Percentiles rank a stretch among this genome's conserved stretches.
Evolutionary conservation across 176 grass and related monocot species (phyloP).

Genomic region (Themeda triandra): DNA sequence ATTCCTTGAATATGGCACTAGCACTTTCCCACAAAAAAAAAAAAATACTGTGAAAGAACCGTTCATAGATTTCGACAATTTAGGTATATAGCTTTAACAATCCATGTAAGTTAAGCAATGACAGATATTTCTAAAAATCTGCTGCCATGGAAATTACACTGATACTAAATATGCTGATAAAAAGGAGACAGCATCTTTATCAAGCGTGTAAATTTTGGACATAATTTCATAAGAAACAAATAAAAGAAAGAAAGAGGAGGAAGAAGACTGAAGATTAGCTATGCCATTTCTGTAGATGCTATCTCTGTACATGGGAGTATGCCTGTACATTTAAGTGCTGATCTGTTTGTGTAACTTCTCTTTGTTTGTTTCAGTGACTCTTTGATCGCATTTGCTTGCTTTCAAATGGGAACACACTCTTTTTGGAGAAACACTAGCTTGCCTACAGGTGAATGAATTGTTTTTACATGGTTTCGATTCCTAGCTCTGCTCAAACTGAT

Average conservation of each 20-base stretch:
- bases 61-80: too few relatives aligned
- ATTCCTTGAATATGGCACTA: too few relatives aligned
- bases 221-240: too few relatives aligned
- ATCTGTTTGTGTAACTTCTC: background rate
- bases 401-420: conserved; percentile 94
- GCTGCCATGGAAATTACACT: background rate
- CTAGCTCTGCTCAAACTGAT: background rate
- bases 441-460: conserved; percentile 72
- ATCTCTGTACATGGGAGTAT: background rate
- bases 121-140: background rate
- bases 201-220: too few relatives aligned
- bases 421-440: conserved; percentile 96
- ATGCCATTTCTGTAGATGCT: background rate
- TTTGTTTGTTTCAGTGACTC: conserved; percentile 56
- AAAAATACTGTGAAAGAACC: too few relatives aligned
- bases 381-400: conserved; percentile 97
- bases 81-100: too few relatives aligned
- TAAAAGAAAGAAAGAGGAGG: too few relatives aligned
- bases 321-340: background rate
- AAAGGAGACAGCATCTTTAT: too few relatives aligned
- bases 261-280: too few relatives aligned
- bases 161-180: too few relatives aligned
- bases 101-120: background rate
- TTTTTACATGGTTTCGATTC: background rate
- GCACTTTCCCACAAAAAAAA: too few relatives aligned